A percentile compares a stretch with the other conserved stretches of the same genome.
These are phyloP conservation scores for Falciphora oryzae DNA, from an alignment of 2,329 filamentous ascomycete genomes.

Conservation along the genomic window DNA sequence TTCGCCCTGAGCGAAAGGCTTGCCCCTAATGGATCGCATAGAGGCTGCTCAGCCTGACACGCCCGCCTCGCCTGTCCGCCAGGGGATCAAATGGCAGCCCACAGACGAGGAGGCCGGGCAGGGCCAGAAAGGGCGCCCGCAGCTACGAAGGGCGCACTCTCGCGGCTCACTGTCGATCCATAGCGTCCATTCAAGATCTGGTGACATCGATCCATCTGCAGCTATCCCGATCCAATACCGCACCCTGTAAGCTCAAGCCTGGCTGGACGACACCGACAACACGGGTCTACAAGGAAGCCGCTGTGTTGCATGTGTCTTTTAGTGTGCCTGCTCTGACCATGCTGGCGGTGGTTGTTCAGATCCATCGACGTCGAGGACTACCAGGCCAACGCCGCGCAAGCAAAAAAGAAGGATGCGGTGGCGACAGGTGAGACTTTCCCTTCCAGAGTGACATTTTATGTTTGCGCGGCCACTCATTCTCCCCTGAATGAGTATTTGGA, in stretches of 20 bases:
- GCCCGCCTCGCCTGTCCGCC: constrained; percentile 1
- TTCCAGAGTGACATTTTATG: background rate
- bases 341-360: constrained; percentile 21
- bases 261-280: background rate
- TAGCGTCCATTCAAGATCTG: constrained; percentile 26
- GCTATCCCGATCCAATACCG: constrained; percentile 49
- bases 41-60: background rate
- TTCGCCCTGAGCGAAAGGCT: background rate
- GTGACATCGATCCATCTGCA: constrained; percentile 33
- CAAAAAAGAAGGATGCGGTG: constrained; percentile 32
- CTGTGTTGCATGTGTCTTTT: background rate
- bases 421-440: constrained; percentile 7
- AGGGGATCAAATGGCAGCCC: constrained; percentile 7
- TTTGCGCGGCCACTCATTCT: background rate
- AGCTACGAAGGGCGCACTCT: constrained; percentile 4
- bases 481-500: constrained; percentile 11
- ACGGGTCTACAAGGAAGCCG: background rate
- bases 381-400: constrained; percentile 37
- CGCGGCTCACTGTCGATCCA: constrained; percentile 35
- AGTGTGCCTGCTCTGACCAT: constrained; percentile 4
- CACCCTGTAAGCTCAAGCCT: constrained; percentile 37
- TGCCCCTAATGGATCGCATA: constrained; percentile 3
- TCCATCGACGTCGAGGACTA: constrained; percentile 52
- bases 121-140: background rate
- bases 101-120: constrained; percentile 10